phyloP scores from a whole-genome alignment of 306 rosid species.

The Pyrus pyrifolia region DNA sequence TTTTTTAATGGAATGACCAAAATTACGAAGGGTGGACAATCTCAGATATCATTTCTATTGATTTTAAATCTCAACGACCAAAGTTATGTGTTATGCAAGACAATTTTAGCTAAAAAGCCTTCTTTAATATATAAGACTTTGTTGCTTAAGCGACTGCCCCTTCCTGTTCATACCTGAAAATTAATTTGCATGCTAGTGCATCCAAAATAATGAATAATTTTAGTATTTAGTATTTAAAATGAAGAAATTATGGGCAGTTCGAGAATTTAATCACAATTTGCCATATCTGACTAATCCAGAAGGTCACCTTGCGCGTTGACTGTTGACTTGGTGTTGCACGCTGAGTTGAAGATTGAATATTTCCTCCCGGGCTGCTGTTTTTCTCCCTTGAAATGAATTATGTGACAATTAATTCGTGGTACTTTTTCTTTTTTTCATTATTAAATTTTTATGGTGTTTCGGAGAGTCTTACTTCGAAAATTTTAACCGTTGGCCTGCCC shows the following conservation, averaged over 20 bases:
- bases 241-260: not conserved
- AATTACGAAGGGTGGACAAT: too few relatives aligned
- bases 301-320: not conserved
- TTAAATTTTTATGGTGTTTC: too few relatives aligned
- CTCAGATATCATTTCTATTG: too few relatives aligned
- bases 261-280: not conserved
- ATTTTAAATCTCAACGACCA: too few relatives aligned
- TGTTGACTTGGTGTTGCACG: not conserved
- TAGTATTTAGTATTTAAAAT: too few relatives aligned
- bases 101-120: too few relatives aligned
- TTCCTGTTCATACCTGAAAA: not conserved
- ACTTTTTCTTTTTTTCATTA: not conserved
- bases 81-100: too few relatives aligned
- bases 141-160: not conserved
- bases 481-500: too few relatives aligned
- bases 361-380: not conserved
- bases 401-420: not conserved
- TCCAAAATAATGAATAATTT: too few relatives aligned
- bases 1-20: too few relatives aligned
- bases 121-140: not conserved
- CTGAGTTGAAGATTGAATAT: slow-evolving; percentile 1
- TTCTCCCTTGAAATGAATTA: not conserved
- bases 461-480: too few relatives aligned
- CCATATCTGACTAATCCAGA: not conserved
- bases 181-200: not conserved